Percentiles rank a stretch among this genome's conserved stretches.
These are phyloP conservation scores for Colletotrichum horii DNA, from an alignment of 2,329 filamentous ascomycete species.

Conservation along the genomic window DNA sequence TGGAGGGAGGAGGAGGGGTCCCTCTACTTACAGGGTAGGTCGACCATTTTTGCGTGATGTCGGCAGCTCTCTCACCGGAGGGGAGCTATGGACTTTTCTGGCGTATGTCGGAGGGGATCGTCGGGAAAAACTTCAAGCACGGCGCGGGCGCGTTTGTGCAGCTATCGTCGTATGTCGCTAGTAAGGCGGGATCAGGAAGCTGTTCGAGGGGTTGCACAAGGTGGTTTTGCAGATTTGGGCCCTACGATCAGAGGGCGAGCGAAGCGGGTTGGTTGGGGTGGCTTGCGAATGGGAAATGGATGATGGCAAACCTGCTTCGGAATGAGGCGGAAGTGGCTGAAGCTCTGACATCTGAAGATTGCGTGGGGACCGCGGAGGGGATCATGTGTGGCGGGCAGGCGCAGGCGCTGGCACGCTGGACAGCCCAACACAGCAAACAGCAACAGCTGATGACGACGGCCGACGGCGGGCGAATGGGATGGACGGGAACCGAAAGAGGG, in stretches of 20 bases:
- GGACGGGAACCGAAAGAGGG: neutral
- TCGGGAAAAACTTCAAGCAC: neutral
- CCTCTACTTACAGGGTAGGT: conserved; percentile 51
- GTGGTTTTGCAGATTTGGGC: neutral
- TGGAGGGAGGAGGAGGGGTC: neutral
- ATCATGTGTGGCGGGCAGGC: conserved; percentile 1
- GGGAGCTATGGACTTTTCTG: neutral
- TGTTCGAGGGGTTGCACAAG: neutral
- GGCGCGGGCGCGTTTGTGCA: neutral
- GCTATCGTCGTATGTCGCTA: neutral
- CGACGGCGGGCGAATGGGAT: conserved; percentile 10
- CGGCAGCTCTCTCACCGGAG: neutral
- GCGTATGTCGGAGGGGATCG: neutral
- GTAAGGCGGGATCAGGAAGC: neutral
- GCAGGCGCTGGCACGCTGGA: neutral
- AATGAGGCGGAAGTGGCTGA: conserved; percentile 18
- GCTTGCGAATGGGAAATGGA: neutral
- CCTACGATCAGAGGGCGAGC: neutral
- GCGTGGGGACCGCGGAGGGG: neutral
- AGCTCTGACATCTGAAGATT: conserved; percentile 21
- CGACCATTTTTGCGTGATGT: conserved; percentile 43
- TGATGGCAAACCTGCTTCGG: conserved; percentile 18
- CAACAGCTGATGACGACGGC: conserved; percentile 12
- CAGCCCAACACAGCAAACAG: neutral
- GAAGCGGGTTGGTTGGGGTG: neutral